These are phyloP conservation scores for Tetracentron sinense DNA, from an alignment of 164 flowering plant genomes.

Conservation along the genomic window DNA sequence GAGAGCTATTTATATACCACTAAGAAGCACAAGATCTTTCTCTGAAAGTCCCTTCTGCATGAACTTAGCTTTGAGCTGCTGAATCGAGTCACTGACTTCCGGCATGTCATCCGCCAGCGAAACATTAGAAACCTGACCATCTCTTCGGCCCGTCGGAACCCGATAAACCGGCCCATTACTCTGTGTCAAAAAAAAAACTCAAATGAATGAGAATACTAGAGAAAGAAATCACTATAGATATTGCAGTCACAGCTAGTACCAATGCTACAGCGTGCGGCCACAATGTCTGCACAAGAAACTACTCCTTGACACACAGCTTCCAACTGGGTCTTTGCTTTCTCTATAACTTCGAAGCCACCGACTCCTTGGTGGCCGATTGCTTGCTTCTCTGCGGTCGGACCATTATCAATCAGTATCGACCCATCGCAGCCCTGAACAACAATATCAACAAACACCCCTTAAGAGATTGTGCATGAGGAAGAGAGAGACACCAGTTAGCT, in stretches of 20 bases:
- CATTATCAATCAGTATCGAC: slow-evolving; percentile 59
- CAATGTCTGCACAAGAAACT: slow-evolving; percentile 50
- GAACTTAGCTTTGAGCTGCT: slow-evolving; percentile 51
- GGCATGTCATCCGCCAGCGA: slow-evolving; percentile 61
- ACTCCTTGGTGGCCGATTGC: slow-evolving; percentile 66
- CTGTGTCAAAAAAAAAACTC: slow-evolving; percentile 21
- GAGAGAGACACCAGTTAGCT: too few relatives aligned
- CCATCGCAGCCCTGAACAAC: slow-evolving; percentile 90
- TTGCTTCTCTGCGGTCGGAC: slow-evolving; percentile 35
- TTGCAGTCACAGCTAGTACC: slow-evolving; percentile 19
- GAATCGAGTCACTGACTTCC: slow-evolving; percentile 51
- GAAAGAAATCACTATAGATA: too few relatives aligned
- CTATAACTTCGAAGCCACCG: background rate
- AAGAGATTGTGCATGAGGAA: background rate
- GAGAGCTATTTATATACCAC: slow-evolving; percentile 29
- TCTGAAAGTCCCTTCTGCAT: slow-evolving; percentile 47
- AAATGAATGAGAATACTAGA: background rate
- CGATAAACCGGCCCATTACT: slow-evolving; percentile 55
- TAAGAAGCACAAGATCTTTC: slow-evolving; percentile 67
- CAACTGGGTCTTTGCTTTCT: background rate
- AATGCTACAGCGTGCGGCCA: slow-evolving; percentile 50
- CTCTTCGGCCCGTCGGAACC: slow-evolving; percentile 72
- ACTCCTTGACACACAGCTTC: background rate
- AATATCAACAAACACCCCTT: background rate
- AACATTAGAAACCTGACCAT: slow-evolving; percentile 48